Percentiles rank a stretch among this genome's conserved stretches.
phyloP scores from a whole-genome alignment of 768 basidiomycete species.

The Lanmaoa rubissima region DNA sequence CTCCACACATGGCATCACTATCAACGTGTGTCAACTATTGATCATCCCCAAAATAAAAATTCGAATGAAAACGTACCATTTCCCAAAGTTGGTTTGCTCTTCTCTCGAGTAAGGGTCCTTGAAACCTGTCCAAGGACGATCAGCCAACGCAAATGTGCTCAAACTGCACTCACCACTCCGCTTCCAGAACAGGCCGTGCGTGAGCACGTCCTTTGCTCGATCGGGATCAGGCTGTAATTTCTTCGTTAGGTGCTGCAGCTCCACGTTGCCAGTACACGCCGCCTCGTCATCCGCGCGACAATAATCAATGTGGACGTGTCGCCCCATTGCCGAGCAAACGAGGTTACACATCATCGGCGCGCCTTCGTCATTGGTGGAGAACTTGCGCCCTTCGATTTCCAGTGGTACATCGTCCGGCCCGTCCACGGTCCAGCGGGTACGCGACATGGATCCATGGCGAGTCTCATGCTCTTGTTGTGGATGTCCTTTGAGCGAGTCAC shows the following conservation, averaged over 20 bases:
- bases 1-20: constrained; percentile 53
- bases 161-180: constrained; percentile 42
- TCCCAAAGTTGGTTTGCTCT: constrained; percentile 50
- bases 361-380: constrained; percentile 52
- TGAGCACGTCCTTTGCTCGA: constrained; percentile 50
- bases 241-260: constrained; percentile 45
- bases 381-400: constrained; percentile 56
- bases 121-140: constrained; percentile 40
- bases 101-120: constrained; percentile 64
- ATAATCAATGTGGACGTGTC: constrained; percentile 57
- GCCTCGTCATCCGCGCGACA: constrained; percentile 42
- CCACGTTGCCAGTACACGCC: constrained; percentile 39
- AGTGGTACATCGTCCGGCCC: constrained; percentile 47
- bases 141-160: neutral
- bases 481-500: constrained; percentile 41
- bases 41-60: neutral
- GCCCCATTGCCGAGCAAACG: constrained; percentile 51
- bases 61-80: constrained; percentile 42
- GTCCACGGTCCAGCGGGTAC: constrained; percentile 55
- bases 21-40: neutral
- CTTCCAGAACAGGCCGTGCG: constrained; percentile 55
- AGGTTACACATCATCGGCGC: constrained; percentile 65
- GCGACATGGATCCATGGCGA: constrained; percentile 61
- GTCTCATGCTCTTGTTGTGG: constrained; percentile 62
- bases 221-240: constrained; percentile 46